phyloP scores from a whole-genome alignment of 2,329 filamentous ascomycete species.

The Macrophomina phaseolina region DNA sequence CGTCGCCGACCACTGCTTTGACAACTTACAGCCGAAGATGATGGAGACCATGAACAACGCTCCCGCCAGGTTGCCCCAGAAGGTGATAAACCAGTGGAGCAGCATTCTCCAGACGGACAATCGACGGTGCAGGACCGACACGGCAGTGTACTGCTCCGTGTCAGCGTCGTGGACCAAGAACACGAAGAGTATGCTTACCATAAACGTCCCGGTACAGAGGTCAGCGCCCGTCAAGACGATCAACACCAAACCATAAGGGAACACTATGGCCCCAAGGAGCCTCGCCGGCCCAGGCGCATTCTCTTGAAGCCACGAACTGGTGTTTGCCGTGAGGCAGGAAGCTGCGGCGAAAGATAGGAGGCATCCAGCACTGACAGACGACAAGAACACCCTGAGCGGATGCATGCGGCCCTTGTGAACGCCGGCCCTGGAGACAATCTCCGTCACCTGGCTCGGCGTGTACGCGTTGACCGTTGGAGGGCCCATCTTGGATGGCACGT shows the following conservation, averaged over 20 bases:
- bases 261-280: constrained; percentile 19
- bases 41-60: constrained; percentile 56
- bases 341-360: constrained; percentile 54
- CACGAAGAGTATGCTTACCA: neutral
- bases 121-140: constrained; percentile 32
- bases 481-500: neutral
- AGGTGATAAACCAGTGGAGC: constrained; percentile 54
- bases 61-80: constrained; percentile 57
- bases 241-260: constrained; percentile 26
- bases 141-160: constrained; percentile 25
- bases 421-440: constrained; percentile 58
- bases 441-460: constrained; percentile 56
- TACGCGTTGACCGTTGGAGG: constrained; percentile 43
- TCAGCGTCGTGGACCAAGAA: neutral
- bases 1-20: constrained; percentile 27
- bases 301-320: constrained; percentile 20
- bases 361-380: constrained; percentile 58
- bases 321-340: constrained; percentile 23
- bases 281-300: constrained; percentile 22
- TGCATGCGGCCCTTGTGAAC: constrained; percentile 59
- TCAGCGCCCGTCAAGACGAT: constrained; percentile 24
- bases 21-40: constrained; percentile 49
- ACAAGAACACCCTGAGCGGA: constrained; percentile 59
- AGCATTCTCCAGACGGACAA: constrained; percentile 45
- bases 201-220: constrained; percentile 26